A percentile compares a stretch with the other conserved stretches of the same genome.
phyloP scores from a whole-genome alignment of 352 stramenopile species.

The Phytophthora pseudosyringae region DNA sequence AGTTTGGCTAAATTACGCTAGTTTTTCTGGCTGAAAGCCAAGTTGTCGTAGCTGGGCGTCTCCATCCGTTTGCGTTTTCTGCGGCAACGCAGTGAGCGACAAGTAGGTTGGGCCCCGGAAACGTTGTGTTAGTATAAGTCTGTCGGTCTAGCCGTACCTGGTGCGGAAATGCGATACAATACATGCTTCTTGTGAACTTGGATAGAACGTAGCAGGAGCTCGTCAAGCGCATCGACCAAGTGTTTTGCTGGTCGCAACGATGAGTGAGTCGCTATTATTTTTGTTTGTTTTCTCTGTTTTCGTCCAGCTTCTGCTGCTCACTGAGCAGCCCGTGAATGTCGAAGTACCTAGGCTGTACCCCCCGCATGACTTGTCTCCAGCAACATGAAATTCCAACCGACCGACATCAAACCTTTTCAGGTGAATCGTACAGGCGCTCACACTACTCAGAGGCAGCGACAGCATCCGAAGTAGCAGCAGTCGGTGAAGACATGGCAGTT shows the following conservation, averaged over 20 bases:
- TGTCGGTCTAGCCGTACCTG: constrained; percentile 10
- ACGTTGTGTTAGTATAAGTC: constrained; percentile 37
- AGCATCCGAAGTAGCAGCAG: constrained; percentile 13
- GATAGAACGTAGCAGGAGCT: not conserved
- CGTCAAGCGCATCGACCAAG: not conserved
- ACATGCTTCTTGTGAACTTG: constrained; percentile 22
- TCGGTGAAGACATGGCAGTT: constrained; percentile 2
- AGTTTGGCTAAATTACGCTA: constrained; percentile 37
- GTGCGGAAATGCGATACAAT: constrained; percentile 22
- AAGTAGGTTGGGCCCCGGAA: constrained; percentile 17
- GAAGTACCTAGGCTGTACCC: constrained; percentile 2
- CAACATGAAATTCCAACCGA: constrained; percentile 24
- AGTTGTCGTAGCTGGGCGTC: constrained; percentile 16
- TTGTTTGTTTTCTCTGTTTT: constrained; percentile 37
- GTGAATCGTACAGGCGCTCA: constrained; percentile 17
- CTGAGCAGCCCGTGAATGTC: not conserved
- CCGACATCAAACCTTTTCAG: constrained; percentile 32
- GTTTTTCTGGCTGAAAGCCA: constrained; percentile 12
- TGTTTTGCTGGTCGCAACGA: constrained; percentile 1
- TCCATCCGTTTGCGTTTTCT: constrained; percentile 20
- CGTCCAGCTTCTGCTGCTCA: constrained; percentile 13
- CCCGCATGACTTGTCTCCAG: constrained; percentile 24
- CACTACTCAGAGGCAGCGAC: constrained; percentile 18
- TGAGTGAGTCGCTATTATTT: constrained; percentile 30
- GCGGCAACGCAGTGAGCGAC: constrained; percentile 15